Evolutionary conservation across 1,139 yeast genomes (phyloP).

Genomic region (Blastobotrys proliferans): DNA sequence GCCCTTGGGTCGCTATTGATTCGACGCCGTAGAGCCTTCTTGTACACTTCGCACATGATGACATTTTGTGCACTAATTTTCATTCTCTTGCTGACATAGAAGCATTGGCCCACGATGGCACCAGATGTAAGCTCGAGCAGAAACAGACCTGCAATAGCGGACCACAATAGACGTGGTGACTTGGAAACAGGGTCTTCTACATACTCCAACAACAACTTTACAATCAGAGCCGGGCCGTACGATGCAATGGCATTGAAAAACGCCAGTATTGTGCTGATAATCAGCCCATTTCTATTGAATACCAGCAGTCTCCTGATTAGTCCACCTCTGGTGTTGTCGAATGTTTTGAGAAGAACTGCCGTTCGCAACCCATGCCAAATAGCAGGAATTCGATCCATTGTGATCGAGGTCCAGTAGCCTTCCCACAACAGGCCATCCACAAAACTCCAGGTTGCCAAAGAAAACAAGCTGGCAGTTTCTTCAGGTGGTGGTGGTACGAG

Average conservation of each 20-base stretch:
- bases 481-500: not conserved
- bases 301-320: not conserved
- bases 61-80: not conserved
- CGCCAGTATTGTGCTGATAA: not conserved
- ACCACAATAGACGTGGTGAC: constrained; percentile 2
- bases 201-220: constrained; percentile 9
- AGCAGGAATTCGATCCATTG: not conserved
- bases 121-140: not conserved
- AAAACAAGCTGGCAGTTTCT: not conserved
- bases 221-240: constrained; percentile 1
- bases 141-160: constrained; percentile 5
- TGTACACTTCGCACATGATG: constrained; percentile 3
- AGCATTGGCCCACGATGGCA: constrained; percentile 1
- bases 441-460: not conserved
- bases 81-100: not conserved
- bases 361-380: too few species aligned
- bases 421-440: constrained; percentile 5
- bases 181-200: constrained; percentile 1
- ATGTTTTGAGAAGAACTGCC: too few species aligned
- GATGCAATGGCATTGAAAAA: not conserved
- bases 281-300: not conserved
- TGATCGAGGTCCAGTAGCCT: constrained; percentile 3
- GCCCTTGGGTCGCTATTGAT: not conserved
- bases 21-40: constrained; percentile 2
- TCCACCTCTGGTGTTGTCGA: too few species aligned